Evolutionary conservation across 2,329 filamentous ascomycete genomes (phyloP), one percentile per base, ranked within the genome.

Genomic region (Aspergillus proliferans): DNA sequence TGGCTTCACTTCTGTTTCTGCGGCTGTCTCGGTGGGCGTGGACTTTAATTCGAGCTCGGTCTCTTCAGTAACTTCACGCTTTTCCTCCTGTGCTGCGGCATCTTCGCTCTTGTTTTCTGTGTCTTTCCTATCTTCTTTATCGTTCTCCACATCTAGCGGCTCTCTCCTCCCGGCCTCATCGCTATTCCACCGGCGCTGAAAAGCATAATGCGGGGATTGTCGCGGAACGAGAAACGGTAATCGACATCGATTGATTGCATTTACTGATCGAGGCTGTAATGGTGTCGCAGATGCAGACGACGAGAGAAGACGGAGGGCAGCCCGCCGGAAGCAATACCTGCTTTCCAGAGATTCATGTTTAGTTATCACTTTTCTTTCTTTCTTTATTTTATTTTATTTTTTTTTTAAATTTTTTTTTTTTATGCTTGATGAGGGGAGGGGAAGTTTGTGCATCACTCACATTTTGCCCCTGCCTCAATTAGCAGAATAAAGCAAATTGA

Each of bases 241-340:
- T 14, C 38, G 48, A 45, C 39, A 12, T 4, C 38, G 4, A 49
- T 38, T 28, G 68, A 67, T 46, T 65, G 69, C 64, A 43, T 68
- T 63, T 51, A 75, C 65, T 46, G 68, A 66, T 45, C 69, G 67
- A 49, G 67, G 68, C 56, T 69, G 74, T 36, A 68, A 67, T 52
- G 74, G 57, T 55, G 72, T 62, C 7, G 38, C 18, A 9, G 9
- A 6, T 5, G 38, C 15, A 10, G 38, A 21, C 30, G 75, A 71
- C 30, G 75, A 69, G 21, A 74, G 59, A 44, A 80, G 75, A 61
- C 80, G 78, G 61, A 76, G 71, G 57, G 80, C 79, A 56, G 76
- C 71, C 60, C 78, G 79, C 52, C 81, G 79, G 57, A 85, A 70
- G 55, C 73, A 72, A 69, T 76, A 78, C 81, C 80, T 84, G 54